Base-by-base conservation (phyloP, 73 alveolate genomes). In the Urostyla sp. region DNA sequence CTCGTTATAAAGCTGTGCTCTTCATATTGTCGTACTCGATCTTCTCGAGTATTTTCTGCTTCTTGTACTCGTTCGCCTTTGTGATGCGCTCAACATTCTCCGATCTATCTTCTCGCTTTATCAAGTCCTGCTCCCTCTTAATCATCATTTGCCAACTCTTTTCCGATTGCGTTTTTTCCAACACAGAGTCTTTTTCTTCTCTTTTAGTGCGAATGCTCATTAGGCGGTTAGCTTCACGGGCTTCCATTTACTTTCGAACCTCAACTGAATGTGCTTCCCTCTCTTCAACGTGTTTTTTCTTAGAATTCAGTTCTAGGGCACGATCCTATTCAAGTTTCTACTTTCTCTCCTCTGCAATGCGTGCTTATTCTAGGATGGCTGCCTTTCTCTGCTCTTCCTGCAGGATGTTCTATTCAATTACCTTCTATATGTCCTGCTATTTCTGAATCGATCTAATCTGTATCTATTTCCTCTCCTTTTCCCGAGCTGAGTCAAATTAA, bases 161-260 rank as follows among this genome's bases (percentile, higher is more conserved):
- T 16, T 74, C 72, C 18, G 30, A 28, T 27, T 28, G 8, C 8
- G 80, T 52, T 35, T 83, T 80, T 8, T 37, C 10, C 36, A 74
- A 20, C 8, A 34, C 5, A 15, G 27, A 1, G 34, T 83, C 81
- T 49, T 74, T 83, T 15, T 46, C 75, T 45, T 53, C 32, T n/a
- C 40, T 32, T 30, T 83, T 72, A 16, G 51, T 36, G 31, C 44
- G 27, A 34, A 74, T 83, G 28, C 18, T 44, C 11, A 37, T 72
- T 10, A 26, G 38, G 44, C 81, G 51, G 0, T 48, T 37, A 15
- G 15, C n/a, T 24, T 72, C 80, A 35, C 31, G 38, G n/a, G 0
- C 44, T 4, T 83, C 91, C 80, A 82, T 82, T 35, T 57, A 53
- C 21, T 51, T 82, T 34, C 87, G 28, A 7, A 73, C 86, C 27